These are phyloP conservation scores for Alternaria sp. DNA, from an alignment of 2,329 filamentous ascomycete genomes.

Conservation along the genomic window DNA sequence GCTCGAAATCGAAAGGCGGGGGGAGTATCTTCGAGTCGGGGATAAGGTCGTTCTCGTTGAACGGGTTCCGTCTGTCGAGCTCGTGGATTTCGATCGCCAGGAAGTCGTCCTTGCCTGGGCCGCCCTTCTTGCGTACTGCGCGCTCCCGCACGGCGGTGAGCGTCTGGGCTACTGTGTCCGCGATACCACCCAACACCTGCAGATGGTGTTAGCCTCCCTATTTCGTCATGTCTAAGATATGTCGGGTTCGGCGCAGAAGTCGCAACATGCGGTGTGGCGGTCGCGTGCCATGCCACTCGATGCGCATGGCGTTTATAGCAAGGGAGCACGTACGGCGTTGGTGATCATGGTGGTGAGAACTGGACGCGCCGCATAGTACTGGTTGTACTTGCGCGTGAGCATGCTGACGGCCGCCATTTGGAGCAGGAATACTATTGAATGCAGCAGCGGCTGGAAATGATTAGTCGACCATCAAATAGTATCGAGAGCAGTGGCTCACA, in stretches of 20 bases:
- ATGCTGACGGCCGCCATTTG: slow-evolving; percentile 87
- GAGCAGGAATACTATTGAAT: slow-evolving; percentile 82
- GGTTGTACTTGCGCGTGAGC: slow-evolving; percentile 86
- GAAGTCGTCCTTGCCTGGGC: slow-evolving; percentile 69
- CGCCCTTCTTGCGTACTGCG: slow-evolving; percentile 70
- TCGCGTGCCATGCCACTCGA: not conserved
- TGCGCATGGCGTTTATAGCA: not conserved
- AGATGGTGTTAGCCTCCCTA: slow-evolving; percentile 12
- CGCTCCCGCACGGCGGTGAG: slow-evolving; percentile 82
- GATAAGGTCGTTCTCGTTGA: slow-evolving; percentile 69
- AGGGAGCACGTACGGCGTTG: slow-evolving; percentile 72
- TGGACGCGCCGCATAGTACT: slow-evolving; percentile 89
- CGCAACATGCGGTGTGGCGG: not conserved
- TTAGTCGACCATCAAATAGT: slow-evolving; percentile 7
- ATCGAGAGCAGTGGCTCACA: slow-evolving; percentile 57
- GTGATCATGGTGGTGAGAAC: slow-evolving; percentile 99
- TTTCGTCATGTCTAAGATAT: not conserved
- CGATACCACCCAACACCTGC: slow-evolving; percentile 81
- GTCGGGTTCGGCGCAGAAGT: not conserved
- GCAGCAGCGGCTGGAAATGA: slow-evolving; percentile 76
- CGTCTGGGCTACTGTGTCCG: slow-evolving; percentile 93
- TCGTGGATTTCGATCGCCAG: slow-evolving; percentile 89
- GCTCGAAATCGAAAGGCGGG: slow-evolving; percentile 93
- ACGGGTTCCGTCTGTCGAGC: slow-evolving; percentile 79
- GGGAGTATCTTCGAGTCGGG: slow-evolving; percentile 67